Base-by-base conservation (phyloP, 441 rosid genomes). In the Pelargonium citronellum region DNA sequence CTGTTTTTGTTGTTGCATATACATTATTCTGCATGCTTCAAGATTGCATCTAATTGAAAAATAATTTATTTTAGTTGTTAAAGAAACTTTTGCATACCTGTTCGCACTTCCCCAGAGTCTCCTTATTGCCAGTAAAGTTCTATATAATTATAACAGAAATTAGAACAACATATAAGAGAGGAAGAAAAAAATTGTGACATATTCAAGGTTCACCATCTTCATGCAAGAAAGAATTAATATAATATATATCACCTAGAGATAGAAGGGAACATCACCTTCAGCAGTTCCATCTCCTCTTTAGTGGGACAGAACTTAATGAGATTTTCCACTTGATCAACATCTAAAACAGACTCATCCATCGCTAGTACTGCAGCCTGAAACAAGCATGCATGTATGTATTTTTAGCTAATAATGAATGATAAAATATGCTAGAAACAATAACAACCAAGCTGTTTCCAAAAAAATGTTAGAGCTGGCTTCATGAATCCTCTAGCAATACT, bases 201-300 rank as follows among this genome's bases (percentile, higher is more conserved):
- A 51, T 13, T 51, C 58, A 51, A 51, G 17, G 58, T 51, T 17
- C n/a, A 15, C 15, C 13, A n/a, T 51, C 58, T 51, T 51, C 58
- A 51, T n/a, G 58, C 16, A 51, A 51, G 58, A 51, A 51, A 5
- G 13, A 9, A 44, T 7, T 44, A 44, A 12, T 12, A 44, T 9
- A 44, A 51, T 51, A 51, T 51, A n/a, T 51, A 51, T 2, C 58
- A 51, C 3, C 30, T 27, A 27, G 30, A 1, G 3, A 3, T 51
- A 51, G 15, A 51, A 51, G 58, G 16, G 19, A 74, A 69, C 67
- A 66, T 72, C 75, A 95, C 99, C 99, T 95, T 90, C 65, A 95
- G 91, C 79, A 81, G 88, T 78, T 95, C 99, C 97, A 92, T 92
- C 86, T 95, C 99, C 82, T 95, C 99, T 81, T 95, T 92, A 13